Base-by-base conservation (phyloP, 2,329 filamentous ascomycete genomes). In the Didymella pomorum region DNA sequence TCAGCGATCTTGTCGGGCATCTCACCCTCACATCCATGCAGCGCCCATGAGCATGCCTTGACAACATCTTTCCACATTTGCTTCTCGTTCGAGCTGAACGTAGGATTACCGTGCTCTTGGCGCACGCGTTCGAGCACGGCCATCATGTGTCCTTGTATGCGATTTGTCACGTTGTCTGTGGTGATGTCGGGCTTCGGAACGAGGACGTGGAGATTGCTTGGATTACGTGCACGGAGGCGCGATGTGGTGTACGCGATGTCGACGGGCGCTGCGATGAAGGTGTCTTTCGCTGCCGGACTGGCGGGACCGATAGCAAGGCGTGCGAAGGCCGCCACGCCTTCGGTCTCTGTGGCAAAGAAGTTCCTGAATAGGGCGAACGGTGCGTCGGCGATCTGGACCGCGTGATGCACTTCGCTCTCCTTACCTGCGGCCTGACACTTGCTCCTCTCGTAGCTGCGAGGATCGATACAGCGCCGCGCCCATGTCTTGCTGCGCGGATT, bases 61-160 rank as follows among this genome's bases (percentile, higher is more conserved):
- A 55, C 55, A 0, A 72, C 68, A 4, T 64, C 67, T 4, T 60
- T 57, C 72, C 71, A 75, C 65, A 67, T 64, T 4, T 54, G 59
- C 6, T 52, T 62, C 25, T 70, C 67, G 28, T 48, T 51, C 1
- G 62, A 56, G 4, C 56, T 33, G 9, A 73, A 43, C 7, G 37
- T 35, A 5, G 68, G 68, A 12, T 57, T 69, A 1, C 64, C 70
- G 33, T 70, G 68, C 29, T 68, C 64, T 26, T 64, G 58, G 7
- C 66, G 56, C 11, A 74, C 58, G 8, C 66, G 60, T 51, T 71
- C 67, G 2, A 76, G 61, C 3, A 74, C 71, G 4, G 61, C 71
- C 67, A 72, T 72, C 68, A 76, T 71, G 1, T 67, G 62, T 14
- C 71, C 72, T 18, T 73, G 72, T 2, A 73, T 63, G 12, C 64